Base-by-base conservation (phyloP, 257 asterid species). In the Rhazya stricta region DNA sequence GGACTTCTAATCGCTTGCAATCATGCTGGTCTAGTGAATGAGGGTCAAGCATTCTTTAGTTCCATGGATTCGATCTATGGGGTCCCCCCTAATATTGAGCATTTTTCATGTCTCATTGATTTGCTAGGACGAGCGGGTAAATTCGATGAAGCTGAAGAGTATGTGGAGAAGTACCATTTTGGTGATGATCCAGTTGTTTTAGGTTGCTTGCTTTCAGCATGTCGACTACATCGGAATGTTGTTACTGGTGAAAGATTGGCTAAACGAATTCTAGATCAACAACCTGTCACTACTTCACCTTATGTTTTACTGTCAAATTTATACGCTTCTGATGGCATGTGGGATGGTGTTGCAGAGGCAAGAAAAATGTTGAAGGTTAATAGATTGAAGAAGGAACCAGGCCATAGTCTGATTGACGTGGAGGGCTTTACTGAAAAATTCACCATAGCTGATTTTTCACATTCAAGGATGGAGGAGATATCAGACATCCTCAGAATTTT, bases 171-270 rank as follows among this genome's bases (percentile, higher is more conserved):
- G 48, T 79, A 80, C 70, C 62, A 75, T n/a, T 76, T 78, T 37
- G 85, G 83, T 27, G 71, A 86, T 61, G 91, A 90, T 80, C 88
- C 78, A 30, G 81, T 92, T 78, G 88, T 86, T 63, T 83, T 92
- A 76, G 92, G 95, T 72, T 89, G 86, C 61, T 83, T 92, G 43
- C 96, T 92, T 39, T 90, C 97, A 18, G 91, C 96, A 16, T 83
- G 92, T 63, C 84, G 89, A 71, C 82, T 89, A 78, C 95, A 80
- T 39, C 88, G 87, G 67, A 88, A 84, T 63, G 71, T 82, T 16
- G 72, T 76, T 65, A 79, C 66, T 34, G 97, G 97, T 54, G 87
- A 90, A 81, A 73, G 82, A 65, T 63, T 85, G 65, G 93, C 89
- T 19, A 76, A 75, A 39, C 81, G 82, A 83, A 89, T 92, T 72